Evolutionary conservation across 441 rosid species (phyloP), one percentile per base, ranked within the genome.

Genomic region (Macaranga tanarius): DNA sequence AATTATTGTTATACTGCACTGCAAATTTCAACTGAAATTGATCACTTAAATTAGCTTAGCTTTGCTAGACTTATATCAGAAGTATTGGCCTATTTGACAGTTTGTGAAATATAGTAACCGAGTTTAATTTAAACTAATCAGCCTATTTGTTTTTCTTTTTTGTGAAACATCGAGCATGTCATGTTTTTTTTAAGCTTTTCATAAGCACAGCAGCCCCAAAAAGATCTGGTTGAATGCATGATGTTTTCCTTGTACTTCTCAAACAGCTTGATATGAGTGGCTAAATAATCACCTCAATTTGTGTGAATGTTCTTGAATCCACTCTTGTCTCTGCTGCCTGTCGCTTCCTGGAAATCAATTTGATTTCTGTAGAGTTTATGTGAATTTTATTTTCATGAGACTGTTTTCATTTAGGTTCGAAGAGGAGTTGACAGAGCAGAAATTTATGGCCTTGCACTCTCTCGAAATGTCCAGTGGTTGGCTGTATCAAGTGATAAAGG

Each of bases 401-500:
- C 63, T 79, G 70, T 61, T 70, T 72, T 74, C 23, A 16, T 82
- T 58, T 75, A 92, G 97, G 96, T 92, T 45, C 87, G 94, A 76
- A 87, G 96, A 87, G 97, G 97, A 69, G 86, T 88, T 71, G 95
- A 89, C 76, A 85, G 91, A 84, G 97, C 97, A 70, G 96, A 91
- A 72, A 92, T 95, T 76, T 86, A 86, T 62, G 88, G 94, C 72
- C 83, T 95, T 81, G 81, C 97, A 58, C 86, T 90, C 69, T 92
- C 97, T 55, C 85, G 85, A 26, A 85, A 86, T 75, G 89, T 86
- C 57, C 97, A 90, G 80, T 92, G 99, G 97, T 75, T 94, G 73
- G 94, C 90, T 26, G 95, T 90, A 58, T 89, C 97, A 40, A 94
- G 97, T 75, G 92, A 89, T 73, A 90, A 89, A 84, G 95, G 94